Evolutionary conservation across 1,139 yeast species (phyloP).

Genomic region (Scheffersomyces segobiensis): DNA sequence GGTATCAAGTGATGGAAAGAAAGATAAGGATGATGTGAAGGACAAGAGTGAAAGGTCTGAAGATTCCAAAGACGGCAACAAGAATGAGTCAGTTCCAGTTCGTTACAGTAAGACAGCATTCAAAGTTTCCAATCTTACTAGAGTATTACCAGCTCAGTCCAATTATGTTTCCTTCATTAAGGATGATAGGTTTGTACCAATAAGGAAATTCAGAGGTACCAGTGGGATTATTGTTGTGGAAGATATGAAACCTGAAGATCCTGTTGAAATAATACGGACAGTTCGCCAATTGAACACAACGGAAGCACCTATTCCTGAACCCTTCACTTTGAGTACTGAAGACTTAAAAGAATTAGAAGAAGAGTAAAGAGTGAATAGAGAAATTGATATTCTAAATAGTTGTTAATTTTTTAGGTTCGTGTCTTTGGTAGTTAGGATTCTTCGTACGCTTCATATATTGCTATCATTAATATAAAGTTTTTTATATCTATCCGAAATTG

Average conservation of each 20-base stretch:
- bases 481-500: neutral
- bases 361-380: constrained; percentile 1
- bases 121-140: constrained; percentile 72
- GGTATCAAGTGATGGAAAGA: constrained; percentile 15
- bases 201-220: constrained; percentile 74
- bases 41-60: constrained; percentile 26
- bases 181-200: constrained; percentile 79
- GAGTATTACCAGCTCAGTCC: constrained; percentile 91
- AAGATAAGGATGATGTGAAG: constrained; percentile 21
- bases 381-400: neutral
- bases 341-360: constrained; percentile 43
- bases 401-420: neutral
- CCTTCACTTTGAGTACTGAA: constrained; percentile 66
- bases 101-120: constrained; percentile 61
- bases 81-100: constrained; percentile 29
- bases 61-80: constrained; percentile 23
- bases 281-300: constrained; percentile 78
- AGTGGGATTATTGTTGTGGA: constrained; percentile 80
- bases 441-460: neutral
- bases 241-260: constrained; percentile 69
- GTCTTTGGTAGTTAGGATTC: neutral
- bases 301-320: constrained; percentile 91
- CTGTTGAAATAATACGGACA: constrained; percentile 72
- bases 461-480: neutral
- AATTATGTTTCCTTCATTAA: constrained; percentile 77